A percentile compares a stretch with the other conserved stretches of the same genome.
These are phyloP conservation scores for Amaranthus palmeri DNA, from an alignment of 148 eudicot species.

Conservation along the genomic window DNA sequence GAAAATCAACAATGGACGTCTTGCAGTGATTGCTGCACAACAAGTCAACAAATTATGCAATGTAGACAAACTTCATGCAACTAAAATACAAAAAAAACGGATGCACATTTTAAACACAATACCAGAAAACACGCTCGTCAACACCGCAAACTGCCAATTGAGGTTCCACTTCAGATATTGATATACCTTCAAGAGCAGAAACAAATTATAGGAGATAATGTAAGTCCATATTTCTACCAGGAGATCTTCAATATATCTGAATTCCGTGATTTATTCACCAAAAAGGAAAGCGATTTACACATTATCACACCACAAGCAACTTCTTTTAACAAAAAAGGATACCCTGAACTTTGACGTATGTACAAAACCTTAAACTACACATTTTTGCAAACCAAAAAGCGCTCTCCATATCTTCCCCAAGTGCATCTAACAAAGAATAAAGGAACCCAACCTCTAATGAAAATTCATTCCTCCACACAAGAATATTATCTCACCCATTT, in stretches of 20 bases:
- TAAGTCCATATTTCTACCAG: too few species aligned
- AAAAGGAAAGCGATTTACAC: background rate
- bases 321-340: background rate
- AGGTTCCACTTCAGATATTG: constrained; percentile 6
- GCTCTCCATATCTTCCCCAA: too few species aligned
- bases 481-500: too few species aligned
- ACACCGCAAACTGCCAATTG: background rate
- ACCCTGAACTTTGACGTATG: background rate
- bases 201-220: background rate
- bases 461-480: too few species aligned
- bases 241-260: background rate
- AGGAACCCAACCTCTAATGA: too few species aligned
- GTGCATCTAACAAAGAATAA: too few species aligned
- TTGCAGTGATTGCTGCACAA: constrained; percentile 47
- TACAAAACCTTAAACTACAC: background rate
- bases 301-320: background rate
- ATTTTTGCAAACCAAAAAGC: too few species aligned
- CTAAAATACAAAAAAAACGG: background rate
- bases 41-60: background rate
- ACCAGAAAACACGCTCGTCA: constrained; percentile 13
- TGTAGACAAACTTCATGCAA: background rate
- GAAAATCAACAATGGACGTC: constrained; percentile 48
- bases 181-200: constrained; percentile 11
- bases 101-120: background rate
- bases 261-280: background rate